Base-by-base conservation (phyloP, 2,329 filamentous ascomycete species). In the Cylindrodendrum hubeiense region DNA sequence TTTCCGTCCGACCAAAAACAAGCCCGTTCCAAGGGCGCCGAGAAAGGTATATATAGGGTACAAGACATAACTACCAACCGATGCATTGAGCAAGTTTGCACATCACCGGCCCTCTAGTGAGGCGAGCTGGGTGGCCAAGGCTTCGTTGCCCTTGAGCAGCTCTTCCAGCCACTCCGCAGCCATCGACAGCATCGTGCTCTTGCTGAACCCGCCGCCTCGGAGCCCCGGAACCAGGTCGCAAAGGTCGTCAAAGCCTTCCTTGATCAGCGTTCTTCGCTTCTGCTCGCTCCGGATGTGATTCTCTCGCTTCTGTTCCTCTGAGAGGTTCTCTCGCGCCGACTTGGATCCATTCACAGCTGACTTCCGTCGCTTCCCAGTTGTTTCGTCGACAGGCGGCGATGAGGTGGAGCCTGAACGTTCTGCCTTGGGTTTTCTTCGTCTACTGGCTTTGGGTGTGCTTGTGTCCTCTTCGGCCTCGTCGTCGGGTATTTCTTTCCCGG, bases 211-310 rank as follows among this genome's bases (percentile, higher is more conserved):
- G 9, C 92, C 91, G 26, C 88, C 90, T 60, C 86, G 87, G 12
- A 97, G 84, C 17, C 90, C 91, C 0, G 94, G 94, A 0, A 97
- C 92, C 22, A 97, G 83, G 28, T 89, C 85, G 68, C 88, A 89
- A n/a, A 97, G 81, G 63, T 95, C 92, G 46, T 94, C 91, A 72
- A 95, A 97, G 0, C 93, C 93, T 69, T 92, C 87, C 75, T 94
- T 92, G 74, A 95, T 95, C 50, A 94, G 83, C 26, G 93, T 93
- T 51, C 94, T 86, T 34, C 94, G 87, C 79, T 96, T 97, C 80
- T 97, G 93, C 76, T 97, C 94, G 56, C 93, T 96, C 56, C 90
- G 86, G 69, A 97, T 96, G 75, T 97, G 93, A 71, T 97, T 97
- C 74, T 90, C 91, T 49, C 93, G 86, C 79, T 95, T 96, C 79